Percentiles rank a stretch among this genome's conserved stretches.
phyloP scores from a whole-genome alignment of 139 green algal species.

The Asterochloris sp. region DNA sequence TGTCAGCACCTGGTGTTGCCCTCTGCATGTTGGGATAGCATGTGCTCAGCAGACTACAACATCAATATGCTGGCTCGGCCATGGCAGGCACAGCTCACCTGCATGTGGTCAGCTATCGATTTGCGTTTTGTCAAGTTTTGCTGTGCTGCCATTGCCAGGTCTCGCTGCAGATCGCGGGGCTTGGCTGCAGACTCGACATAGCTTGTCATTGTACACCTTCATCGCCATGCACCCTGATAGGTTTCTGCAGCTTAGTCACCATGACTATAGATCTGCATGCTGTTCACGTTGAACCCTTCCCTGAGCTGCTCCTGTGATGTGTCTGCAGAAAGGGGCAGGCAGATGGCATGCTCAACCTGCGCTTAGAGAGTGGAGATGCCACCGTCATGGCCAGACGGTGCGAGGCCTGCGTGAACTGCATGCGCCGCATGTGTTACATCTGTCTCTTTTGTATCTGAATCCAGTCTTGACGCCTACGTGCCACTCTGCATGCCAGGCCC shows the following conservation, averaged over 20 bases:
- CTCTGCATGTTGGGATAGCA: no score
- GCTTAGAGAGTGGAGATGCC: constrained; percentile 73
- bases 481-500: not conserved
- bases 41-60: no score
- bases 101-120: not conserved
- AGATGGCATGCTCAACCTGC: constrained; percentile 49
- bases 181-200: not conserved
- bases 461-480: not conserved
- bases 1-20: no score
- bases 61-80: not conserved
- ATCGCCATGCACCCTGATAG: no score
- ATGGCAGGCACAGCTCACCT: not conserved
- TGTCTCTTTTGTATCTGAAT: no score
- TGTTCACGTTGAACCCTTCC: no score
- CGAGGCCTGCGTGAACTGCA: no score
- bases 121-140: constrained; percentile 6
- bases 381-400: constrained; percentile 18
- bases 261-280: not conserved
- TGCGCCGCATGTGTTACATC: no score
- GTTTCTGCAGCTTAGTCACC: not conserved
- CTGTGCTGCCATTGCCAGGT: constrained; percentile 8
- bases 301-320: not conserved
- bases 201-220: no score
- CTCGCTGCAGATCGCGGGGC: not conserved
- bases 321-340: not conserved